These are phyloP conservation scores for Termitomyces sp. DNA, from an alignment of 768 basidiomycete species.

Conservation along the genomic window DNA sequence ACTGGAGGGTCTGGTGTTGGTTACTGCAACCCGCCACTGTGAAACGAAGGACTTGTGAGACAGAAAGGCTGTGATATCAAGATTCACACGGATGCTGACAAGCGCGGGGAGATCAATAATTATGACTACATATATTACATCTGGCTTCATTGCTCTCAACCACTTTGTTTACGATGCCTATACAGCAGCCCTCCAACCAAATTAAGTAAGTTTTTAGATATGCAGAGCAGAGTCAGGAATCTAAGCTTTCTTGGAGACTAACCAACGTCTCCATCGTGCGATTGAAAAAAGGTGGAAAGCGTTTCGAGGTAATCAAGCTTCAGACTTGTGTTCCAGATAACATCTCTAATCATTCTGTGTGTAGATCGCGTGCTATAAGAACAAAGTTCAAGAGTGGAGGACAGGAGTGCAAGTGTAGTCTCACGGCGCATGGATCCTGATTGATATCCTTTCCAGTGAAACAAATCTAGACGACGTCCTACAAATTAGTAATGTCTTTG, in stretches of 20 bases:
- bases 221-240: background rate
- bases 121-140: background rate
- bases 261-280: conserved; percentile 97
- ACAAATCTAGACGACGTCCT: conserved; percentile 92
- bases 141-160: conserved; percentile 1
- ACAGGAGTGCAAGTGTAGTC: conserved; percentile 67
- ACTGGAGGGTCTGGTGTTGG: background rate
- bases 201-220: conserved; percentile 55
- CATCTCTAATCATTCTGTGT: background rate
- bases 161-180: conserved; percentile 34
- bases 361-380: conserved; percentile 97
- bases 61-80: conserved; percentile 8
- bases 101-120: background rate
- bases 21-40: background rate
- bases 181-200: conserved; percentile 86
- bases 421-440: background rate
- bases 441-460: conserved; percentile 47
- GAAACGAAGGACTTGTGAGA: conserved; percentile 5
- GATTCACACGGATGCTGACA: conserved; percentile 11
- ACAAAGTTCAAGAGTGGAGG: conserved; percentile 97
- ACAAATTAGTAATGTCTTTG: conserved; percentile 94
- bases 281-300: conserved; percentile 94
- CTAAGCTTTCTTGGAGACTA: conserved; percentile 46
- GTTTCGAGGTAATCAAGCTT: conserved; percentile 71
- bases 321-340: background rate